Evolutionary conservation across 2,329 filamentous ascomycete species (phyloP), one percentile per base, ranked within the genome.

Genomic region (Hypomyces rosellus): DNA sequence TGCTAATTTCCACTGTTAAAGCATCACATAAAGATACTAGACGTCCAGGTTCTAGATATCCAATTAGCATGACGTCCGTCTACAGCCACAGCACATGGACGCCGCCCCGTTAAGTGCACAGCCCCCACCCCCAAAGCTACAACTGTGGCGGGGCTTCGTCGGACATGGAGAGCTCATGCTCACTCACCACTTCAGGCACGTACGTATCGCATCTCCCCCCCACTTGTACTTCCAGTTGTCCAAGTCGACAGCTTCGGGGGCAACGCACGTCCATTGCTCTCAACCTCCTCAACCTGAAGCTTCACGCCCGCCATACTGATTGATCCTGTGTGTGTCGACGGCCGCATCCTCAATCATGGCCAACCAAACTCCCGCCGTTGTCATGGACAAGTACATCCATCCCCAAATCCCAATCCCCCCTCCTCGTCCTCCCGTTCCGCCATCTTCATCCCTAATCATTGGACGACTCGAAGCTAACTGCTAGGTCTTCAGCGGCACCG

Each of bases 351-450:
- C 57, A 62, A 62, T 53, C 62, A 99, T 99, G 93, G 92, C 93
- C 69, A 87, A 88, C 76, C 92, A 97, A 84, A 97, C 93, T 69
- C 93, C 93, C 65, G 93, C 93, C 88, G 93, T 99, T 96, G 93
- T 99, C 89, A 99, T 99, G 92, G 93, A 99, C 93, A 99, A 99
- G 93, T 96, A 86, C 75, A 89, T 81, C 64, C 55, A 69, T 65
- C 58, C 62, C 65, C 56, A 20, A 30, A 30, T 7, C 25, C 6
- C 25, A 30, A 30, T 6, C 25, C 25, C 62, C 40, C 39, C 30
- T 44, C 47, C 15, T 36, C 20, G 34, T 40, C 45, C 40, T 39
- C 7, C 37, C 30, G 18, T 14, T 18, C n/a, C 45, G 18, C 42
- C 36, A 20, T n/a, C 44, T 25, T 37, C 36, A 20, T n/a, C 44